phyloP scores from a whole-genome alignment of 129 eudicot species.

The Chrysanthemum seticuspe region DNA sequence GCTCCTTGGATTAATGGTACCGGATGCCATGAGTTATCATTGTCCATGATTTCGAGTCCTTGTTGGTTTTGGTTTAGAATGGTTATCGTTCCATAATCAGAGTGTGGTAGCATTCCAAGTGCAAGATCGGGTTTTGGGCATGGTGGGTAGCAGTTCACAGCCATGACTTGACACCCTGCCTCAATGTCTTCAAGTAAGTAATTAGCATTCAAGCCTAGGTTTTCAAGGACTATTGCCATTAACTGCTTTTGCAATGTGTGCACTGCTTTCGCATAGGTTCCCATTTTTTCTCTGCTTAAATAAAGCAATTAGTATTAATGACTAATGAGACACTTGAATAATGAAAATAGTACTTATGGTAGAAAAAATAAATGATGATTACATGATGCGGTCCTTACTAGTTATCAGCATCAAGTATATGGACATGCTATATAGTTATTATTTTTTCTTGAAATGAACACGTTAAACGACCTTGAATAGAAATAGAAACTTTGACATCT shows the following conservation, averaged over 20 bases:
- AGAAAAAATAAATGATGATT: neutral
- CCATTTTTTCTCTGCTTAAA: constrained; percentile 47
- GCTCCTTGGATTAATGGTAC: constrained; percentile 47
- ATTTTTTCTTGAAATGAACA: too few relatives aligned
- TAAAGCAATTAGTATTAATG: neutral
- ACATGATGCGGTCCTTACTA: too few relatives aligned
- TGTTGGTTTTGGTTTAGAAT: constrained; percentile 42
- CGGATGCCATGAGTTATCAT: constrained; percentile 37
- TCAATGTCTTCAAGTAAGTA: constrained; percentile 44
- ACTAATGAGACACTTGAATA: neutral
- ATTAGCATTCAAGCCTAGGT: constrained; percentile 40
- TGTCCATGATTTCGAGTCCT: constrained; percentile 53
- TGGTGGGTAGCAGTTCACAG: constrained; percentile 55
- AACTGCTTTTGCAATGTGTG: constrained; percentile 37
- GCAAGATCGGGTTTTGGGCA: constrained; percentile 63
- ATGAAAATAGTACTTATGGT: neutral
- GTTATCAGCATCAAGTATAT: too few relatives aligned
- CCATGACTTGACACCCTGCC: constrained; percentile 53
- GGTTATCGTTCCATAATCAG: constrained; percentile 52
- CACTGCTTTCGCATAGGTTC: constrained; percentile 51
- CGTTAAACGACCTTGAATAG: too few relatives aligned
- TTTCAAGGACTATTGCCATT: constrained; percentile 43
- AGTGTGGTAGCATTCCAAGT: constrained; percentile 57
- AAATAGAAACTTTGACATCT: too few relatives aligned
- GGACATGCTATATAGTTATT: too few relatives aligned